A percentile compares a stretch with the other conserved stretches of the same genome.
Evolutionary conservation across 1,284 basidiomycete species (phyloP).

Genomic region (Sphaerobolus stellatus): DNA sequence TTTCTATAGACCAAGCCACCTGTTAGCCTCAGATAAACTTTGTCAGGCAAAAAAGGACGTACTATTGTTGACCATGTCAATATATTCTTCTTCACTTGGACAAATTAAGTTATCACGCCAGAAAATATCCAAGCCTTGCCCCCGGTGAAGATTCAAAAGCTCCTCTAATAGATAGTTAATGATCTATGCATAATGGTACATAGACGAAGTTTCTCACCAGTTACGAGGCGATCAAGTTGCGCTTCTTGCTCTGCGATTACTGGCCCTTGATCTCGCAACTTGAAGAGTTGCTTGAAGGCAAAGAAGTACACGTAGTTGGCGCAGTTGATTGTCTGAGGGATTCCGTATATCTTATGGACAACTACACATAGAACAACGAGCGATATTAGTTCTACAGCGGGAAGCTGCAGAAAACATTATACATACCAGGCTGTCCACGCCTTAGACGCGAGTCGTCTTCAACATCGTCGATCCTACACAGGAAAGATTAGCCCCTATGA

Average conservation of each 20-base stretch:
- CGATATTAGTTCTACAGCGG: constrained; percentile 3
- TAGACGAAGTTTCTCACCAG: constrained; percentile 39
- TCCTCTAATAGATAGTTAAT: constrained; percentile 55
- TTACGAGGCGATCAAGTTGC: constrained; percentile 67
- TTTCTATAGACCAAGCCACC: constrained; percentile 82
- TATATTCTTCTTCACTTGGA: constrained; percentile 93
- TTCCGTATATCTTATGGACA: constrained; percentile 92
- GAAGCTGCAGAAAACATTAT: background rate
- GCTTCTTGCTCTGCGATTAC: constrained; percentile 19
- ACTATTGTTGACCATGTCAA: constrained; percentile 97
- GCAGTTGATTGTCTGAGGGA: constrained; percentile 96
- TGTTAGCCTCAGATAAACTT: no score
- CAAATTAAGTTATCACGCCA: constrained; percentile 93
- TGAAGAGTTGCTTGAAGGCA: constrained; percentile 76
- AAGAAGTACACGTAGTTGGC: constrained; percentile 97
- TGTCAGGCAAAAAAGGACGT: constrained; percentile 34
- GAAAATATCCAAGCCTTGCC: constrained; percentile 92
- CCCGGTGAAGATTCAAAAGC: constrained; percentile 87
- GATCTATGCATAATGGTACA: background rate
- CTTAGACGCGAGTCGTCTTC: constrained; percentile 93
- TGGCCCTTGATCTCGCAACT: constrained; percentile 41
- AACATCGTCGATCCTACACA: constrained; percentile 95
- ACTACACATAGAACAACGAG: constrained; percentile 52
- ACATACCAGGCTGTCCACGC: constrained; percentile 76
- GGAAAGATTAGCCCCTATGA: background rate